These are phyloP conservation scores for Blastobotrys malaysiensis DNA, from an alignment of 1,139 yeast genomes.

Conservation along the genomic window DNA sequence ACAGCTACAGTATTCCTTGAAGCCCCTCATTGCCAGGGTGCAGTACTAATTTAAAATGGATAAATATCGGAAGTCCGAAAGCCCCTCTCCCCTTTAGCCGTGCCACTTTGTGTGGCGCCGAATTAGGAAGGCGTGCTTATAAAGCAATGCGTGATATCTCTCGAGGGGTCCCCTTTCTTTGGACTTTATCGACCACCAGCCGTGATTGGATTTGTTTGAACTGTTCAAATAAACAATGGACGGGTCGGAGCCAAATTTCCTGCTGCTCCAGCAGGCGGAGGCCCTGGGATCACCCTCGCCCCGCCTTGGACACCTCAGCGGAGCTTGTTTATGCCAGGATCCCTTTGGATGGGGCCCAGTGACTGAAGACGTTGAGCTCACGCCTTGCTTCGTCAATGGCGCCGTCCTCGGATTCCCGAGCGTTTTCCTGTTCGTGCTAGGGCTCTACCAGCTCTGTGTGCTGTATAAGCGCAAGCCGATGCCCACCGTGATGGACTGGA, in stretches of 20 bases:
- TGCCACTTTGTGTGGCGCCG: background rate
- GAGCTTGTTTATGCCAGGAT: slow-evolving; percentile 35
- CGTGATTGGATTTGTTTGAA: background rate
- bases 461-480: slow-evolving; percentile 28
- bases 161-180: background rate
- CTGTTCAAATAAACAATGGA: background rate
- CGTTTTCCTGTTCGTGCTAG: slow-evolving; percentile 49
- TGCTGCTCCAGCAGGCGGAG: background rate
- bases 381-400: slow-evolving; percentile 83
- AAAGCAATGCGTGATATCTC: background rate
- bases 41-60: too few species aligned
- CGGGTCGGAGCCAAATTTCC: background rate
- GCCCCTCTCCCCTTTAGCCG: background rate
- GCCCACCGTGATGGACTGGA: slow-evolving; percentile 34
- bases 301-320: background rate
- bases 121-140: background rate
- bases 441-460: slow-evolving; percentile 40
- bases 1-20: background rate
- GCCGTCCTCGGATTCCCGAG: slow-evolving; percentile 49
- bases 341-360: slow-evolving; percentile 75
- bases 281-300: background rate
- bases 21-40: background rate
- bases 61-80: background rate
- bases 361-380: slow-evolving; percentile 56
- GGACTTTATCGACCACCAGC: background rate